Percentiles rank a stretch among this genome's conserved stretches.
phyloP scores from a whole-genome alignment of 1,139 yeast species.

The Starmera stellimalicola region DNA sequence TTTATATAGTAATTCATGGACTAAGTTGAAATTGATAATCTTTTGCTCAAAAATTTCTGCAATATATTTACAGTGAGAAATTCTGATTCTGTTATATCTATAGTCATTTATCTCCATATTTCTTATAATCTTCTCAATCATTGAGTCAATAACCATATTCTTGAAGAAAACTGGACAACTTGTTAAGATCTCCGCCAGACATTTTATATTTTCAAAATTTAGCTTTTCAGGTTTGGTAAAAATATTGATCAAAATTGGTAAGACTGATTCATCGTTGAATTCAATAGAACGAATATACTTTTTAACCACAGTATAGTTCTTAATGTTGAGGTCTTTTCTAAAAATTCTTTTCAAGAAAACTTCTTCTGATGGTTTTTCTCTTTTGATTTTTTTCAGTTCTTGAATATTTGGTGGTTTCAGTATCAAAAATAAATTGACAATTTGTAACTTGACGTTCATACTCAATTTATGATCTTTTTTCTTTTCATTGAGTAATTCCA shows the following conservation, averaged over 20 bases:
- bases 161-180: slow-evolving; percentile 26
- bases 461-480: slow-evolving; percentile 42
- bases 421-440: slow-evolving; percentile 48
- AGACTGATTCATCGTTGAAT: slow-evolving; percentile 35
- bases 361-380: slow-evolving; percentile 31
- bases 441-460: slow-evolving; percentile 47
- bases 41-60: slow-evolving; percentile 45
- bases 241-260: slow-evolving; percentile 34
- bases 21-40: slow-evolving; percentile 36
- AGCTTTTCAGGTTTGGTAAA: slow-evolving; percentile 57
- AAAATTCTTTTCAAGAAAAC: slow-evolving; percentile 42
- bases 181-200: slow-evolving; percentile 41
- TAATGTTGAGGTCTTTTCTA: slow-evolving; percentile 37
- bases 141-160: slow-evolving; percentile 49
- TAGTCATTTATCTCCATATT: slow-evolving; percentile 64
- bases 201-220: slow-evolving; percentile 43
- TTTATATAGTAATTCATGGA: slow-evolving; percentile 48
- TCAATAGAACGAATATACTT: slow-evolving; percentile 36
- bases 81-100: slow-evolving; percentile 48
- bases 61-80: slow-evolving; percentile 53
- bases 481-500: slow-evolving; percentile 44
- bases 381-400: slow-evolving; percentile 15
- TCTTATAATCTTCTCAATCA: slow-evolving; percentile 51
- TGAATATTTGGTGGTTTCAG: slow-evolving; percentile 50
- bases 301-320: slow-evolving; percentile 28